Evolutionary conservation across 371 early-diverging fungal genomes (phyloP).

Genomic region (Syncephalastrum racemosum): DNA sequence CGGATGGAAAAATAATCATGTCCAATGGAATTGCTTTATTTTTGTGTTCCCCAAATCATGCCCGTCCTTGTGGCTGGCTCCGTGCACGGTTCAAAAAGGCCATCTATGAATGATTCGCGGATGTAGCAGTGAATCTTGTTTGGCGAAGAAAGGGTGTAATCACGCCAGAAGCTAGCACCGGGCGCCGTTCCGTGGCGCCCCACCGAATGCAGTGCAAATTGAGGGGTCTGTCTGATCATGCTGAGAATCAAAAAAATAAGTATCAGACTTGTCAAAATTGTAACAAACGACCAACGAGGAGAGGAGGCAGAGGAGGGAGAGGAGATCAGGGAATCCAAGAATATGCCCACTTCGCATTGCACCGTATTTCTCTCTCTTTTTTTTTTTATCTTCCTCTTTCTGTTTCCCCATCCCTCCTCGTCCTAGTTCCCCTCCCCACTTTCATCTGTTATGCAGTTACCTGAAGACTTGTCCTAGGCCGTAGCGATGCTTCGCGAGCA

Average conservation of each 20-base stretch:
- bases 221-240: conserved; percentile 25
- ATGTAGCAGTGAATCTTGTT: conserved; percentile 41
- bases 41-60: conserved; percentile 2
- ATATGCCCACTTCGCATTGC: not conserved
- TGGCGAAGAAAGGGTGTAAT: conserved; percentile 37
- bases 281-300: too few relatives aligned
- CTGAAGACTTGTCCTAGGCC: conserved; percentile 51
- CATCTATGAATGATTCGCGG: conserved; percentile 44
- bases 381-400: not conserved
- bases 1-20: too few relatives aligned
- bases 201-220: conserved; percentile 39
- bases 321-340: too few relatives aligned
- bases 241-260: not conserved
- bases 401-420: not conserved
- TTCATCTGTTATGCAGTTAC: conserved; percentile 19
- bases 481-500: conserved; percentile 45
- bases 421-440: not conserved
- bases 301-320: too few relatives aligned
- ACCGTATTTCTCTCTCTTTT: too few relatives aligned
- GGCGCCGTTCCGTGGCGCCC: conserved; percentile 41
- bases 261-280: too few relatives aligned
- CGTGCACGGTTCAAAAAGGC: conserved; percentile 30
- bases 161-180: conserved; percentile 49
- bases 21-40: too few relatives aligned
- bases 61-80: not conserved